phyloP scores from a whole-genome alignment of 768 basidiomycete genomes.

The Tulasnella sp. region DNA sequence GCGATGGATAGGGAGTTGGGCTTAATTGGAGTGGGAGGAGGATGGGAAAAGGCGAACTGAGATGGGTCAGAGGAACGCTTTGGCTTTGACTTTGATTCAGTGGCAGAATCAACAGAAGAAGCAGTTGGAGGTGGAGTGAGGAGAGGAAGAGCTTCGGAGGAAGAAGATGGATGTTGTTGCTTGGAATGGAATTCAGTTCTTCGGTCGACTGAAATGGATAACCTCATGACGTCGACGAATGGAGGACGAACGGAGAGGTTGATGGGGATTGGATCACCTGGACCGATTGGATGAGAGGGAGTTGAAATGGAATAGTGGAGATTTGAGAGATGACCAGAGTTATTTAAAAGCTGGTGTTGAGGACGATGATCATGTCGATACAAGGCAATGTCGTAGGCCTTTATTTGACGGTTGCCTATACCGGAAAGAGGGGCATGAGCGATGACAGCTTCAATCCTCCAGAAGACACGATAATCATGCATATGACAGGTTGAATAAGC shows the following conservation, averaged over 20 bases:
- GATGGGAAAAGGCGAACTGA: neutral
- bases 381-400: conserved; percentile 59
- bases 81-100: conserved; percentile 3
- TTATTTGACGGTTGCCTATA: conserved; percentile 54
- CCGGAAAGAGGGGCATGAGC: conserved; percentile 50
- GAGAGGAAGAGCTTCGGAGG: conserved; percentile 18
- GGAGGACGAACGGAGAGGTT: conserved; percentile 48
- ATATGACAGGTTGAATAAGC: conserved; percentile 43
- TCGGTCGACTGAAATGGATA: conserved; percentile 54
- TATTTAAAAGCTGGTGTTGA: conserved; percentile 6
- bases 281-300: conserved; percentile 50
- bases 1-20: conserved; percentile 39
- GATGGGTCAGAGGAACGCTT: conserved; percentile 1
- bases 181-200: conserved; percentile 45
- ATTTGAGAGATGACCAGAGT: conserved; percentile 27
- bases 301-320: conserved; percentile 31
- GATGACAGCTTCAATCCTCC: conserved; percentile 76
- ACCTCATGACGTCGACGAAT: conserved; percentile 45
- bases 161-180: neutral
- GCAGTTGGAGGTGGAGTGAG: conserved; percentile 4
- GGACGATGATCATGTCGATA: conserved; percentile 45
- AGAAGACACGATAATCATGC: conserved; percentile 65
- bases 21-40: conserved; percentile 24
- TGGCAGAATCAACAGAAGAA: neutral
- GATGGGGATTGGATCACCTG: conserved; percentile 57